Evolutionary conservation across 2,329 filamentous ascomycete species (phyloP), one percentile per base, ranked within the genome.

Genomic region (Ophiostoma australiae): DNA sequence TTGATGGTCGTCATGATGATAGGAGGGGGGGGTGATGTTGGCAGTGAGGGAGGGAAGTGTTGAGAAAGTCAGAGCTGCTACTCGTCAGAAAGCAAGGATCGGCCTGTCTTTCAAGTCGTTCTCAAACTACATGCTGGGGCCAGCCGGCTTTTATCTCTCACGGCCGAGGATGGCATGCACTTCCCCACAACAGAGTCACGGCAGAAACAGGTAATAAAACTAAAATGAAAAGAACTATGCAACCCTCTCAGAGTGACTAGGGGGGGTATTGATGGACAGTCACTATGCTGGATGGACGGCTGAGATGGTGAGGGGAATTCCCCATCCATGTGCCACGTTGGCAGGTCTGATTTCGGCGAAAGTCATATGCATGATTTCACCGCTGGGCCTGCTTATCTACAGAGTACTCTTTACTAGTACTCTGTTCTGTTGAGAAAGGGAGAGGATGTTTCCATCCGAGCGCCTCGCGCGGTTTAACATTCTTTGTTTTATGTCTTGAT

Each of bases 1-100:
- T 63, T n/a, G 20, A n/a, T 17, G 8, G 65, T 27, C 1, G 66
- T 52, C 70, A 71, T 71, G 27, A 39, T 63, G 66, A 31, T 31
- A 31, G 3, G 41, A 8, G 44, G 69, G n/a, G 41, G 7, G 44
- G 69, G n/a, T 2, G 31, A 17, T 20, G 10, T 27, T 58, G 52
- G 44, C n/a, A 27, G 23, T 10, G 13, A 31, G 10, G 11, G 27
- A 13, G 31, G 31, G 13, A 20, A 10, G 15, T 33, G 6, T 63
- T 33, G 27, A 63, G 31, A 7, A 15, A 17, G 17, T 31, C 33
- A 37, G 61, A 11, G 52, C 5, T 58, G 5, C 44, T 48, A 17
- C 44, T 17, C 44, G 17, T n/a, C 2, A 2, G 7, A 48, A 8
- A 48, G 23, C 2, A 58, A n/a, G 52, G 52, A 27, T 27, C 52